Conservation (phyloP, 2,329 filamentous ascomycete genomes). For the Alternaria solani region DNA sequence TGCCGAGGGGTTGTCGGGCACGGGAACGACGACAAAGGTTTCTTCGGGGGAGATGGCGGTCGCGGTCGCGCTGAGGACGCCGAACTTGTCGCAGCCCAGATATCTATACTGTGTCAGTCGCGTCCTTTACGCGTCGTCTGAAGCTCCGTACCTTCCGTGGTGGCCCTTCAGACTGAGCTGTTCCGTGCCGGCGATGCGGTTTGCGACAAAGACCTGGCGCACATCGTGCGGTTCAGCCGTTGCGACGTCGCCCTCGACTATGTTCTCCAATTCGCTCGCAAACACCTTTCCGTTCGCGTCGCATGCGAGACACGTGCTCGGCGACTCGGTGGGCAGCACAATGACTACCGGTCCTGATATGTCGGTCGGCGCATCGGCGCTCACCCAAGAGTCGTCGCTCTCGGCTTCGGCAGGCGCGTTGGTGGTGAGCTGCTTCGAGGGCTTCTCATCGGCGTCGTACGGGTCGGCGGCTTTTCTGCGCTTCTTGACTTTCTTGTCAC, state of each 20-base stretch:
- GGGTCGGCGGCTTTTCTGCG: constrained; percentile 74
- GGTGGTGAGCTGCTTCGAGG: constrained; percentile 47
- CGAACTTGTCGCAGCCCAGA: constrained; percentile 84
- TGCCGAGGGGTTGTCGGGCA: constrained; percentile 70
- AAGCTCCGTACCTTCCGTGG: constrained; percentile 73
- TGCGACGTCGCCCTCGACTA: constrained; percentile 80
- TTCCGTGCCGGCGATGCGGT: constrained; percentile 81
- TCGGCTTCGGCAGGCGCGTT: constrained; percentile 56
- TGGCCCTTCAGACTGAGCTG: constrained; percentile 86
- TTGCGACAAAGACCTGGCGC: constrained; percentile 93
- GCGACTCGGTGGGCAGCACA: constrained; percentile 77
- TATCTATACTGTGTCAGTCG: constrained; percentile 63
- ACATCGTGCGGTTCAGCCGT: constrained; percentile 96
- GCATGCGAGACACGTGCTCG: constrained; percentile 76
- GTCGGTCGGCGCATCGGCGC: constrained; percentile 76
- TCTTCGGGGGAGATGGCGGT: constrained; percentile 87
- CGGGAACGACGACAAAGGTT: constrained; percentile 73
- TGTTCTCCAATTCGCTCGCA: constrained; percentile 81
- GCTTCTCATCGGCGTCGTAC: constrained; percentile 51
- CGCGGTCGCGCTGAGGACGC: constrained; percentile 76
- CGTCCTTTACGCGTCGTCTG: not conserved
- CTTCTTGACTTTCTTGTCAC: constrained; percentile 95
- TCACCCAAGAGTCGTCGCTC: constrained; percentile 90
- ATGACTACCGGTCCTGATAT: constrained; percentile 83
- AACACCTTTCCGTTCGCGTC: constrained; percentile 90